Base-by-base conservation (phyloP, 2,329 filamentous ascomycete genomes). In the Penicillium sp. region DNA sequence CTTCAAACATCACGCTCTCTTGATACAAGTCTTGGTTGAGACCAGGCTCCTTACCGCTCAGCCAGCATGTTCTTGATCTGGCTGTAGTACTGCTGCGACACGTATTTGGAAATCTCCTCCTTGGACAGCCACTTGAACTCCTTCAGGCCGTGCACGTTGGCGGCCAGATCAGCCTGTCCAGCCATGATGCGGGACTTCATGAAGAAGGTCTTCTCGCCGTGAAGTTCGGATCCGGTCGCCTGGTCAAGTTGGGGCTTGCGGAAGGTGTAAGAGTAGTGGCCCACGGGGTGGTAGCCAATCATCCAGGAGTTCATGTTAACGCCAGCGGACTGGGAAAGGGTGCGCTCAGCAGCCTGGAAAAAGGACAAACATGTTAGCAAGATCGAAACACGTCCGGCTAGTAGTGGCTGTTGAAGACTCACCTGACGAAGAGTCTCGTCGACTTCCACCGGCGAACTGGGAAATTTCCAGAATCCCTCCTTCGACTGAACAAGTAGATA, bases 301-400 rank as follows among this genome's bases (percentile, higher is more conserved):
- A 97, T 80, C 90, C 93, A 98, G 39, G 89, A 96, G 74, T 97
- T 97, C 90, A 98, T 97, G 76, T 98, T 94, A 46, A 86, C 71
- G 43, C 93, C 93, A 7, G 84, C 89, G 3, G 87, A 75, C 57
- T 87, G 77, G 36, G 83, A 75, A 16, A 97, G 75, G 39, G 89
- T 81, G 45, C 89, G 80, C 61, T 88, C 80, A 25, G 91, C 89
- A 30, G 87, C 83, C 93, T 98, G 56, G 47, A 7, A 17, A 3
- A 23, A n/a, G 16, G 8, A 37, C 19, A 29, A 37, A 1, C 23
- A 13, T 6, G 14, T 50, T 37, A 46, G 32, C 21, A 41, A 23
- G 11, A 23, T 23, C 7, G 11, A 11, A 23, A 7, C 21, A 23
- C 21, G n/a, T n/a, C 10, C 7, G 7, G 42, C 27, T 29, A 6